Evolutionary conservation across 164 flowering plant genomes (phyloP).

Genomic region (Stephania cephalantha): DNA sequence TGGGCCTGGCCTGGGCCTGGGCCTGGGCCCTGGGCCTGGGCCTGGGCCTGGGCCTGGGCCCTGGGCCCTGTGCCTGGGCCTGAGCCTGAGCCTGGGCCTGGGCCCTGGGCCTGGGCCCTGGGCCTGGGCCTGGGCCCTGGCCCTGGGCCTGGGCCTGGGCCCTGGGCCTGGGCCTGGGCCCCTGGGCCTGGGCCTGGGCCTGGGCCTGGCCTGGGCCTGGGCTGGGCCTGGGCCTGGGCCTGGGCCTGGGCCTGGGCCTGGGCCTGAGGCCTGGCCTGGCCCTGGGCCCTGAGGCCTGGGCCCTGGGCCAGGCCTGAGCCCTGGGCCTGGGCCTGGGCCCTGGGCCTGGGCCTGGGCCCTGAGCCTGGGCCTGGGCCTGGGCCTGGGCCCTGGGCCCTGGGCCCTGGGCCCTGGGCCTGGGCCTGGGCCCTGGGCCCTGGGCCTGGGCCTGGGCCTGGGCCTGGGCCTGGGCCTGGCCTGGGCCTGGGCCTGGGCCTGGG

Average conservation of each 20-base stretch:
- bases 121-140: too few relatives aligned
- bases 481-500: background rate
- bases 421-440: background rate
- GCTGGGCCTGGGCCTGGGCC: background rate
- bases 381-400: background rate
- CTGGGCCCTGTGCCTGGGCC: too few relatives aligned
- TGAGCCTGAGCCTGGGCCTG: too few relatives aligned
- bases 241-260: background rate
- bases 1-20: too few relatives aligned
- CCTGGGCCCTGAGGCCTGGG: background rate
- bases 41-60: slow-evolving; percentile 1
- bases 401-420: too few relatives aligned
- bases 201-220: too few relatives aligned
- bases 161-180: too few relatives aligned
- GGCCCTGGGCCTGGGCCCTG: too few relatives aligned
- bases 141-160: too few relatives aligned
- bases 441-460: background rate
- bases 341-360: background rate
- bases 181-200: too few relatives aligned
- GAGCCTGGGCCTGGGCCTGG: background rate
- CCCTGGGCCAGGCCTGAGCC: too few relatives aligned
- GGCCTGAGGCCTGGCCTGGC: background rate
- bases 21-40: background rate
- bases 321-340: background rate
- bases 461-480: too few relatives aligned